A percentile compares a stretch with the other conserved stretches of the same genome.
phyloP scores from a whole-genome alignment of 2,329 filamentous ascomycete species.

The Aspergillus pseudonomiae region DNA sequence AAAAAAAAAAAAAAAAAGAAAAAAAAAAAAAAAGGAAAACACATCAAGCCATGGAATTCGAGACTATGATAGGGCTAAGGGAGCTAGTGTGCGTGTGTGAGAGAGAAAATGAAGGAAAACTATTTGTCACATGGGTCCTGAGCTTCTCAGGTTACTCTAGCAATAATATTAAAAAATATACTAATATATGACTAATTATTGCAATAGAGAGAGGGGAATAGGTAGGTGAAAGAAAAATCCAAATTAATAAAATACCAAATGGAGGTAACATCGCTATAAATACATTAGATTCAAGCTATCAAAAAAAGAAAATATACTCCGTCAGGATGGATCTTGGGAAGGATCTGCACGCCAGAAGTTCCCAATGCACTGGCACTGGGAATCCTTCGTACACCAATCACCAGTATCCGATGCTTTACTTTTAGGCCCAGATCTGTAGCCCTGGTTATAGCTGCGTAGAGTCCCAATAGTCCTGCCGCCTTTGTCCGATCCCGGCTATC shows the following conservation, averaged over 20 bases:
- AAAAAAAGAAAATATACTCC: background rate
- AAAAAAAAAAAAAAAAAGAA: background rate
- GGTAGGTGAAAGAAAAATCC: background rate
- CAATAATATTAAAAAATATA: background rate
- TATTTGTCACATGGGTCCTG: background rate
- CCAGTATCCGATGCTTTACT: constrained; percentile 4
- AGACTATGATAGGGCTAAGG: background rate
- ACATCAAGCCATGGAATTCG: background rate
- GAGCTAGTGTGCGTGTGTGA: background rate
- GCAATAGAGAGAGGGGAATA: background rate
- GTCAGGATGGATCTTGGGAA: constrained; percentile 10
- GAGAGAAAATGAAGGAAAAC: background rate
- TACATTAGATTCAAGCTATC: background rate
- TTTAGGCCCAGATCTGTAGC: background rate
- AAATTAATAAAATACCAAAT: background rate
- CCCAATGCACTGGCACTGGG: constrained; percentile 11
- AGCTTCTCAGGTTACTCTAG: background rate
- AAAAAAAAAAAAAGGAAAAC: background rate
- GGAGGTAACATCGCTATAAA: background rate
- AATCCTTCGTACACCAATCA: constrained; percentile 13
- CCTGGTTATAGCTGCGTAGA: background rate
- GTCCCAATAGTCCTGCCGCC: background rate
- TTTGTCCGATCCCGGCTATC: background rate
- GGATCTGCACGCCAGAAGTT: constrained; percentile 21
- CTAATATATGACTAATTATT: constrained; percentile 2